phyloP scores from a whole-genome alignment of 441 rosid genomes.

The Populus hybrid region DNA sequence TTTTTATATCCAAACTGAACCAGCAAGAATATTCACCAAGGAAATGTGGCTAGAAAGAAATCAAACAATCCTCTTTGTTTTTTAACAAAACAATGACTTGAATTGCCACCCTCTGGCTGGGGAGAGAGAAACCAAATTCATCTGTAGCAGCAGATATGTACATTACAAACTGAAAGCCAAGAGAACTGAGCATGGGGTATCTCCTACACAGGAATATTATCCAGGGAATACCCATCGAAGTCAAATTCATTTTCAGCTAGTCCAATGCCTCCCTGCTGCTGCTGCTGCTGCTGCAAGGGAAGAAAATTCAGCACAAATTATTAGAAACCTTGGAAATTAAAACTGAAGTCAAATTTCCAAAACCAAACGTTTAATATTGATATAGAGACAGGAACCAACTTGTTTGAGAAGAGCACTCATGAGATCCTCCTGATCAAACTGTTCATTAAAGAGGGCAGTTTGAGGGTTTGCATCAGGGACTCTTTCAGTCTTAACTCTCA shows the following conservation, averaged over 20 bases:
- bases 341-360: constrained; percentile 3
- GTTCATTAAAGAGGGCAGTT: constrained; percentile 48
- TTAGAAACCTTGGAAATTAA: neutral
- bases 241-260: constrained; percentile 66
- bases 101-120: constrained; percentile 20
- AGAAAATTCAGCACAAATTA: constrained; percentile 3
- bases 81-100: neutral
- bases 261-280: constrained; percentile 56
- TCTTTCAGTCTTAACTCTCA: constrained; percentile 63
- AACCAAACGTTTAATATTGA: neutral
- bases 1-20: constrained; percentile 11
- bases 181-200: constrained; percentile 11
- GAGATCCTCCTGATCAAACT: constrained; percentile 77
- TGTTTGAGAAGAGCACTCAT: constrained; percentile 81
- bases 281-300: constrained; percentile 38
- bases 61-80: constrained; percentile 14
- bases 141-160: constrained; percentile 34
- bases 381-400: constrained; percentile 38
- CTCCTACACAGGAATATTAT: constrained; percentile 62
- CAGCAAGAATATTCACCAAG: constrained; percentile 29
- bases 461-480: constrained; percentile 40
- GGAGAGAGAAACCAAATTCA: constrained; percentile 15
- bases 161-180: constrained; percentile 24
- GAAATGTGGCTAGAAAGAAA: constrained; percentile 20
- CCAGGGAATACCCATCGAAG: constrained; percentile 71